Percentiles rank a stretch among this genome's conserved stretches.
These are phyloP conservation scores for Ustilago tritici DNA, from an alignment of 1,284 basidiomycete species.

Conservation along the genomic window DNA sequence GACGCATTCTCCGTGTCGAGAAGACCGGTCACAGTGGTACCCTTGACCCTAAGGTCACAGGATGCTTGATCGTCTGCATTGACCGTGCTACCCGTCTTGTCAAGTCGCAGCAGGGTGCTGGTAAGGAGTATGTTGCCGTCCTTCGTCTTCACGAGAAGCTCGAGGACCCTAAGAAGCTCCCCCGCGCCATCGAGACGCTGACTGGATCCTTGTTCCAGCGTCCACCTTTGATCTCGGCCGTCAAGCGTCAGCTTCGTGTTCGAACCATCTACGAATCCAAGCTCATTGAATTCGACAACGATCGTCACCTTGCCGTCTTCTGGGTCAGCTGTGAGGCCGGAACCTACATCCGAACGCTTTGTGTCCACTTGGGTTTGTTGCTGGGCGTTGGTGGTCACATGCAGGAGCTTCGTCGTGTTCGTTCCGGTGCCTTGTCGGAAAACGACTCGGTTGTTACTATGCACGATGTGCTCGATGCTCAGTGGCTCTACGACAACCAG, in stretches of 20 bases:
- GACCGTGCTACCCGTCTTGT: constrained; percentile 99
- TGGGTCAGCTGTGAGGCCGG: constrained; percentile 99
- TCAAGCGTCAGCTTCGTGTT: constrained; percentile 97
- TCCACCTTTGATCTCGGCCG: constrained; percentile 97
- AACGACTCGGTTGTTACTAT: constrained; percentile 99
- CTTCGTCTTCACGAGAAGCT: constrained; percentile 89
- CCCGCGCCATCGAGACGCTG: constrained; percentile 93
- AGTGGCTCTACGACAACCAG: constrained; percentile 99
- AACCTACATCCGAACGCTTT: constrained; percentile 97
- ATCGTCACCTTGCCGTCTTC: constrained; percentile 95
- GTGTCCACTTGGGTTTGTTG: constrained; percentile 94
- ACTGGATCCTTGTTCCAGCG: constrained; percentile 99
- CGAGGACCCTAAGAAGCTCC: constrained; percentile 84
- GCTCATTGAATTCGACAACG: constrained; percentile 96
- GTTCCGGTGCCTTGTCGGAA: constrained; percentile 95
- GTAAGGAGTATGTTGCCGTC: constrained; percentile 99
- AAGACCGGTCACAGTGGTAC: constrained; percentile 99
- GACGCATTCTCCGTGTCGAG: constrained; percentile 93
- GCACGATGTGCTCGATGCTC: constrained; percentile 99
- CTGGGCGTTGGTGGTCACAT: constrained; percentile 98
- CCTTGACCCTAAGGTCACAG: constrained; percentile 98
- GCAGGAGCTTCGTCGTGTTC: constrained; percentile 96
- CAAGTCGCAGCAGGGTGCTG: constrained; percentile 97
- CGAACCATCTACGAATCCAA: constrained; percentile 98
- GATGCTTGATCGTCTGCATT: constrained; percentile 98